Conservation (phyloP, 2,329 filamentous ascomycete genomes). For the Westerdykella ornata region DNA sequence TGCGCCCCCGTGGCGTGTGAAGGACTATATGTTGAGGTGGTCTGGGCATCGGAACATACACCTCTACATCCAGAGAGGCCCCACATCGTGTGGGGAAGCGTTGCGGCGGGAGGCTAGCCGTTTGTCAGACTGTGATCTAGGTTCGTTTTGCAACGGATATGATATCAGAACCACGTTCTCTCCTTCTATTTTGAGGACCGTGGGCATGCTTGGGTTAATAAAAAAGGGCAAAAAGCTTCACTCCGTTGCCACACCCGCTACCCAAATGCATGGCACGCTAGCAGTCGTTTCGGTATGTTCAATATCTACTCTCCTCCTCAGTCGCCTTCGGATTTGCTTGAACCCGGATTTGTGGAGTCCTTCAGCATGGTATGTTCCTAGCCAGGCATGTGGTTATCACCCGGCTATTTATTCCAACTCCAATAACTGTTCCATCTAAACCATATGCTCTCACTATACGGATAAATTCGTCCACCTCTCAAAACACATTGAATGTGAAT, state of each 20-base stretch:
- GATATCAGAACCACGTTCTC: not conserved
- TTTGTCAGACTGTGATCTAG: not conserved
- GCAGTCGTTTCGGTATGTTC: constrained; percentile 5
- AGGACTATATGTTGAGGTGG: not conserved
- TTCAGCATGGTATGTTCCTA: not conserved
- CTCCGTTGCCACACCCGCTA: not conserved
- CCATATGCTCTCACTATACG: constrained; percentile 22
- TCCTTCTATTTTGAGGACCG: constrained; percentile 2
- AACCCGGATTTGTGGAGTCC: not conserved
- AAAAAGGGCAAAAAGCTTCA: not conserved
- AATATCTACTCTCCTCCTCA: constrained; percentile 4
- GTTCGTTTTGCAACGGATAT: not conserved
- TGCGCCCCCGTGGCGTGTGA: too few relatives aligned
- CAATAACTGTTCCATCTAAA: constrained; percentile 20
- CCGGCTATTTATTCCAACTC: constrained; percentile 20
- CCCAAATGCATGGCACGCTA: constrained; percentile 9
- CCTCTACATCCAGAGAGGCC: not conserved
- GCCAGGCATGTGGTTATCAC: constrained; percentile 9
- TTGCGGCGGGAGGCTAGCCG: not conserved
- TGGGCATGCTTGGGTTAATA: not conserved
- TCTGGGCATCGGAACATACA: not conserved
- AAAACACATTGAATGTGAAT: constrained; percentile 11
- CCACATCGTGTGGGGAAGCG: not conserved
- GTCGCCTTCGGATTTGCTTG: not conserved
- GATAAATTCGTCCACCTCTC: constrained; percentile 25